phyloP scores from a whole-genome alignment of 371 early-diverging fungal species.

The Mucor piriformis region DNA sequence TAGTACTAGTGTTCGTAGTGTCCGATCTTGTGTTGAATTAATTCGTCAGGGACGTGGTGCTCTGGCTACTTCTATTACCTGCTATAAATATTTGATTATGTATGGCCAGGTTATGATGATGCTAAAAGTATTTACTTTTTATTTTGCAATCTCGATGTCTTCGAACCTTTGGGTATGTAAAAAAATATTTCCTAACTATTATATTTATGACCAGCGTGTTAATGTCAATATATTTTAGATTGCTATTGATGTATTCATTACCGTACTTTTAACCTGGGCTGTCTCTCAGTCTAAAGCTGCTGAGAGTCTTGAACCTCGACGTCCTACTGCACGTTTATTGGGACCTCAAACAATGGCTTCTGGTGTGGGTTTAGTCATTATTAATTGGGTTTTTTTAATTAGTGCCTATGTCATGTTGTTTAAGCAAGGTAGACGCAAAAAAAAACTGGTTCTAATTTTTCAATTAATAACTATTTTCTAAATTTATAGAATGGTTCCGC shows the following conservation, averaged over 20 bases:
- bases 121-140: conserved; percentile 63
- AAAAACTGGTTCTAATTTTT: background rate
- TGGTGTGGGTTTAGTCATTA: conserved; percentile 64
- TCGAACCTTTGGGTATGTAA: conserved; percentile 54
- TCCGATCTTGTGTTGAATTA: conserved; percentile 73
- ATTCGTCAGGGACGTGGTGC: conserved; percentile 77
- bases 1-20: conserved; percentile 65
- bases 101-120: conserved; percentile 80
- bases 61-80: conserved; percentile 74
- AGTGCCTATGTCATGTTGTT: conserved; percentile 58
- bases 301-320: conserved; percentile 45
- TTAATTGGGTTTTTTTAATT: conserved; percentile 65
- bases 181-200: background rate
- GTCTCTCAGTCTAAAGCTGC: conserved; percentile 70
- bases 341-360: conserved; percentile 71
- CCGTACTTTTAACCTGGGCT: conserved; percentile 66
- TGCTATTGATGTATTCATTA: conserved; percentile 69
- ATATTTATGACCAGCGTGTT: background rate
- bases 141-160: conserved; percentile 59
- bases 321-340: conserved; percentile 75
- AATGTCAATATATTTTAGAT: conserved; percentile 36
- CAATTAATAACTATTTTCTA: background rate
- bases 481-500: conserved; percentile 54
- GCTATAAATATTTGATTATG: conserved; percentile 72
- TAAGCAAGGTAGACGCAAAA: conserved; percentile 33